Base-by-base conservation (phyloP, 768 basidiomycete genomes). In the Trametes cingulata region DNA sequence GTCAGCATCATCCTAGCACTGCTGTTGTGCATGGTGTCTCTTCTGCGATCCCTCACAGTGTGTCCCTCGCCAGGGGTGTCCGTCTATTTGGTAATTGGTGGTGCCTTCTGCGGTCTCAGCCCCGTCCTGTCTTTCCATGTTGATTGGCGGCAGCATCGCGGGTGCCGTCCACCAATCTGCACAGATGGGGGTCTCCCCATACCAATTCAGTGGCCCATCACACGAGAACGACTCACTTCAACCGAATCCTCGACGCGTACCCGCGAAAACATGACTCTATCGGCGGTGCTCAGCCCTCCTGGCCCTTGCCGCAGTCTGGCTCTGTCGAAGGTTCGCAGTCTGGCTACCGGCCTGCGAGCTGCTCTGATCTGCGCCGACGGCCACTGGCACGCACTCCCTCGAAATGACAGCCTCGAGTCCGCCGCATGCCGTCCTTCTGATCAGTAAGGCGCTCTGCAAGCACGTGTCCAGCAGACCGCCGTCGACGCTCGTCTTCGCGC, bases 401-500 rank as follows among this genome's bases (percentile, higher is more conserved):
- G 4, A 24, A 17, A 51, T 40, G 25, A 35, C 50, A 33, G 55
- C 60, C 60, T 61, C 60, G 55, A 45, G 60, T 40, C 10, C 19
- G 7, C 54, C 60, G 29, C 60, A 56, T 61, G 60, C 43, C 41
- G 20, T n/a, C 42, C 49, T 58, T 47, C 50, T 61, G 54, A 61
- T 56, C 46, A 37, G 12, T n/a, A 13, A 40, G 52, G 42, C 52
- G 46, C 52, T 29, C 27, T 55, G 48, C 41, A 27, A 25, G 53
- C 60, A 61, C 60, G 60, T 61, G 60, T 61, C 22, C 48, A 14
- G 19, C 20, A 29, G 35, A 15, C 40, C n/a, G 15, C 24, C 58
- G 35, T 7, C 24, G 33, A 33, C 2, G 22, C 35, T 47, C 42
- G 36, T 25, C 22, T 33, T 22, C 40, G 51, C 40, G 10, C 51